Evolutionary conservation across 1,139 yeast genomes (phyloP), one percentile per base, ranked within the genome.

Genomic region (Sugiyamaella castrensis): DNA sequence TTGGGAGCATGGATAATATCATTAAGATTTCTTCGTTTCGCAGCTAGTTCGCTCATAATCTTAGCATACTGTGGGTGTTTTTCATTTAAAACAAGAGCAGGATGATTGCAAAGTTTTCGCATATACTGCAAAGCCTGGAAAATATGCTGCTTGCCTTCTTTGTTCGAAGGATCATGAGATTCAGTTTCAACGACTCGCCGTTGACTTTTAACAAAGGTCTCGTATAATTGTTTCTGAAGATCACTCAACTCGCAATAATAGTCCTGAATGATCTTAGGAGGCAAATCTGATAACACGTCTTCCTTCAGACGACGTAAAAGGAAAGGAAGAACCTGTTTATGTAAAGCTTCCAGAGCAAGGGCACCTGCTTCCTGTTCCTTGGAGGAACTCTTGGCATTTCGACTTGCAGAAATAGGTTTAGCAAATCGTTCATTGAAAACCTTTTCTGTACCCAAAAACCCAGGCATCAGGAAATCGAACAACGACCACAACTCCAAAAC

Each of bases 361-460:
- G 97, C 96, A 41, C 98, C 98, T 1, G 92, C 91, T 65, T 94
- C 99, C 67, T 92, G 98, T 61, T 94, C 98, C 60, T 84, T 91
- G 0, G 95, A 85, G 1, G 96, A 87, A 0, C 92, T 82, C 64
- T 92, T 92, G 57, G 92, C 84, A 58, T 87, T 88, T 64, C 97
- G 76, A 47, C 96, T 86, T 1, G 95, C 94, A 2, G 97, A 94
- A 66, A 94, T 94, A 3, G 99, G 99, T 62, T 89, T 91, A 16
- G 98, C 95, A 74, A 91, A 94, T 57, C 92, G 83, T 55, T 91
- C 98, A 61, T 91, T 95, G 72, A 94, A 94, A 40, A 85, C 79
- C 68, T 89, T 92, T 64, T 94, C 98, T 1, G 96, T 84, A 13
- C 98, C 99, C 60, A 94, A 74, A 65, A 92, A 94, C 1, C 98